Percentiles rank a stretch among this genome's conserved stretches.
These are phyloP conservation scores for Conticribra weissflogii DNA, from an alignment of 108 stramenopile genomes.

Conservation along the genomic window DNA sequence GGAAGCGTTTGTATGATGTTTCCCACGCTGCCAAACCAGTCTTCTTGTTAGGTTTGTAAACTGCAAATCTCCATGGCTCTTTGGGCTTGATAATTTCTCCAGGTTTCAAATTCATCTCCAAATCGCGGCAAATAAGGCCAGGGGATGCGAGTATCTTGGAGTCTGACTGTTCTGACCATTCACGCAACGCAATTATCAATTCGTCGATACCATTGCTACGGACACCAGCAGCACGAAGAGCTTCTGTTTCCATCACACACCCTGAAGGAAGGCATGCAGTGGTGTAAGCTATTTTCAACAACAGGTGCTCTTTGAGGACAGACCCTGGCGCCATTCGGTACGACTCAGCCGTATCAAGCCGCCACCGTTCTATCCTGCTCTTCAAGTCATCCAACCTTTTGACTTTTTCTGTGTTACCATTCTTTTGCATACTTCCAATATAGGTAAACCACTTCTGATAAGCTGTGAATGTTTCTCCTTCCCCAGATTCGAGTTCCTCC, in stretches of 20 bases:
- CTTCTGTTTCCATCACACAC: conserved; percentile 35
- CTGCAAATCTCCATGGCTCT: conserved; percentile 66
- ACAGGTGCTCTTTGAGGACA: conserved; percentile 70
- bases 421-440: conserved; percentile 45
- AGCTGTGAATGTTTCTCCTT: conserved; percentile 76
- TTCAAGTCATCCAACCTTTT: conserved; percentile 63
- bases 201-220: conserved; percentile 61
- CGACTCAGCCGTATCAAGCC: conserved; percentile 55
- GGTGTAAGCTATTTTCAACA: conserved; percentile 62
- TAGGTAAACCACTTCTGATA: conserved; percentile 67
- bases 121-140: too few species aligned
- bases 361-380: conserved; percentile 63
- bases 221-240: conserved; percentile 69
- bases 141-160: too few species aligned
- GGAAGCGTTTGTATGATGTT: conserved; percentile 67
- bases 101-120: conserved; percentile 14
- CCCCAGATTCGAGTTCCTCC: conserved; percentile 71
- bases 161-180: conserved; percentile 59
- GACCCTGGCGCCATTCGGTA: conserved; percentile 70
- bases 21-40: conserved; percentile 78
- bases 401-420: conserved; percentile 47
- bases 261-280: conserved; percentile 57
- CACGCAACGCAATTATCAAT: conserved; percentile 48
- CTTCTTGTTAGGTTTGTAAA: conserved; percentile 78
- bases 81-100: conserved; percentile 25